Evolutionary conservation across 352 stramenopile species (phyloP).

Genomic region (Phytopythium oedochilum): DNA sequence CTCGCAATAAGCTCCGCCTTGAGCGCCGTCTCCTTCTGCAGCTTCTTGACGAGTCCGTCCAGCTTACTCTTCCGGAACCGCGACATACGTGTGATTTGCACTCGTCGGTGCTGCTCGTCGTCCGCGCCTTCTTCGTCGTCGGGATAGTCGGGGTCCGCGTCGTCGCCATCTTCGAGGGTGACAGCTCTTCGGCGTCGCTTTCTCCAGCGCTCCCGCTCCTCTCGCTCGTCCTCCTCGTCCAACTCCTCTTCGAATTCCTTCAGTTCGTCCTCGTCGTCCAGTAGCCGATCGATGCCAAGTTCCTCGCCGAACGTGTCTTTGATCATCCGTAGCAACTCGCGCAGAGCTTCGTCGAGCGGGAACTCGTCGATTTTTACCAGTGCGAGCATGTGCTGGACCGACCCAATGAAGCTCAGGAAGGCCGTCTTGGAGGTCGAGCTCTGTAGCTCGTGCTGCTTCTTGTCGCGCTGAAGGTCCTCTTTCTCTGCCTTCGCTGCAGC

Average conservation of each 20-base stretch:
- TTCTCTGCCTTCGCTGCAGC: slow-evolving; percentile 43
- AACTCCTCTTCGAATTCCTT: slow-evolving; percentile 60
- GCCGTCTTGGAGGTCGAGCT: slow-evolving; percentile 47
- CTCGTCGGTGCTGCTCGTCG: slow-evolving; percentile 7
- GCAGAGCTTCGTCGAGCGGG: slow-evolving; percentile 69
- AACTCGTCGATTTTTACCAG: slow-evolving; percentile 77
- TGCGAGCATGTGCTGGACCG: slow-evolving; percentile 61
- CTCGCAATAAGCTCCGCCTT: slow-evolving; percentile 42
- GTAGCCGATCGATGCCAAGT: slow-evolving; percentile 34
- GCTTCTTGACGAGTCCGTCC: slow-evolving; percentile 52
- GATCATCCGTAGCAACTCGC: slow-evolving; percentile 60
- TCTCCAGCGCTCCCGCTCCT: slow-evolving; percentile 23
- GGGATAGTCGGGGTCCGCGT: slow-evolving; percentile 2
- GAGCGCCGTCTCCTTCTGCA: slow-evolving; percentile 40
- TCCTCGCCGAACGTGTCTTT: slow-evolving; percentile 56
- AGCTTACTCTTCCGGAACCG: slow-evolving; percentile 65
- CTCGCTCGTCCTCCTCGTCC: slow-evolving; percentile 40
- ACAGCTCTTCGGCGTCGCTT: slow-evolving; percentile 19
- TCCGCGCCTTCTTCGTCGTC: slow-evolving; percentile 5
- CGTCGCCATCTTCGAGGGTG: slow-evolving; percentile 6
- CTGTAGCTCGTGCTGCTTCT: slow-evolving; percentile 47
- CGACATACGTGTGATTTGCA: slow-evolving; percentile 51
- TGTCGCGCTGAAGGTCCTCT: slow-evolving; percentile 54
- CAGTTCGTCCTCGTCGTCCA: slow-evolving; percentile 59
- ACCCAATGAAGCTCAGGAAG: slow-evolving; percentile 45